A percentile compares a stretch with the other conserved stretches of the same genome.
phyloP scores from a whole-genome alignment of 352 stramenopile species.

The Globisporangium recalcitrans region DNA sequence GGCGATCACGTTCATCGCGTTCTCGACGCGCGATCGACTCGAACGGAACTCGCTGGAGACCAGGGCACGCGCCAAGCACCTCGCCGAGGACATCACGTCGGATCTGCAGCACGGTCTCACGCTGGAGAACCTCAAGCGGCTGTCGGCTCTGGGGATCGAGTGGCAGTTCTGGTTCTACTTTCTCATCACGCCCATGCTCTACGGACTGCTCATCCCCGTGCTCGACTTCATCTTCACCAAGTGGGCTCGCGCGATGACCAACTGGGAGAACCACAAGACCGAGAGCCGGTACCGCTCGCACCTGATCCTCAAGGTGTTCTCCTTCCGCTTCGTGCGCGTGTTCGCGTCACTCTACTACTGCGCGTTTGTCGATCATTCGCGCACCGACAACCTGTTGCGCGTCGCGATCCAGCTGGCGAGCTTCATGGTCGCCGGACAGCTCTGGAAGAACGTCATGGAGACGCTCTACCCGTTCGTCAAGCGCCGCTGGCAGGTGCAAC shows the following conservation, averaged over 20 bases:
- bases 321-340: conserved; percentile 96
- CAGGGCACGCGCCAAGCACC: conserved; percentile 30
- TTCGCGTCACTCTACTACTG: conserved; percentile 97
- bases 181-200: conserved; percentile 78
- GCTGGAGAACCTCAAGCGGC: conserved; percentile 44
- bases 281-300: conserved; percentile 82
- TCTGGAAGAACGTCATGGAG: conserved; percentile 92
- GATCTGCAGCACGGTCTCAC: conserved; percentile 47
- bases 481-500: conserved; percentile 33
- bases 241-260: conserved; percentile 87
- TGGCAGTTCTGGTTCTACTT: conserved; percentile 85
- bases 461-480: conserved; percentile 75
- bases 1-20: conserved; percentile 54
- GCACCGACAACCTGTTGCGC: conserved; percentile 68
- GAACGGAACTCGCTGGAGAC: conserved; percentile 44
- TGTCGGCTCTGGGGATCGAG: conserved; percentile 60
- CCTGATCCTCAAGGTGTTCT: conserved; percentile 98
- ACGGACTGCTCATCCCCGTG: conserved; percentile 79
- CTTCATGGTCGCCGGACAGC: conserved; percentile 92
- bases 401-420: conserved; percentile 90
- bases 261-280: conserved; percentile 92
- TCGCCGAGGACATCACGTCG: conserved; percentile 43
- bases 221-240: conserved; percentile 82
- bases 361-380: conserved; percentile 60
- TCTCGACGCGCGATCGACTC: conserved; percentile 75